A percentile compares a stretch with the other conserved stretches of the same genome.
Evolutionary conservation across 208 protist genomes (phyloP).

Genomic region (Leishmania martiniquensis): DNA sequence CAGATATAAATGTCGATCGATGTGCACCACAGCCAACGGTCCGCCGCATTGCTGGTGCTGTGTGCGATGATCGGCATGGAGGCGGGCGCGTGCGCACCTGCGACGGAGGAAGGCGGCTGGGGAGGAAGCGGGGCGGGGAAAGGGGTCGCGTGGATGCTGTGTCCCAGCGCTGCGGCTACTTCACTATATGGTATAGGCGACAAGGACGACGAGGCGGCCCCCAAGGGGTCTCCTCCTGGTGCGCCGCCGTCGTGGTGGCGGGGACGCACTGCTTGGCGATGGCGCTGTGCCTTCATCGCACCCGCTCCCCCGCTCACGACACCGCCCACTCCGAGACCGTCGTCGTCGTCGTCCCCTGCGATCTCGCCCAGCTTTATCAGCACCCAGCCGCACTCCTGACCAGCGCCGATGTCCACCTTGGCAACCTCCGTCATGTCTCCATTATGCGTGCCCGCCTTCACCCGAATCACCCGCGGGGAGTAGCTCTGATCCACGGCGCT

Average conservation of each 20-base stretch:
- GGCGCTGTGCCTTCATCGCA: not conserved
- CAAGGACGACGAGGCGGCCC: not conserved
- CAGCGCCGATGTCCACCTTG: conserved; percentile 37
- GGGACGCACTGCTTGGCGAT: not conserved
- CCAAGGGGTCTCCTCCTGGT: not conserved
- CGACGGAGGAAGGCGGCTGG: not conserved
- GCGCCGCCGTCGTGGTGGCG: not conserved
- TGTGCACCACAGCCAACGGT: conserved; percentile 70
- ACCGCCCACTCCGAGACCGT: conserved; percentile 6
- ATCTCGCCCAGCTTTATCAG: conserved; percentile 38
- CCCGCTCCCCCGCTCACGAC: not conserved
- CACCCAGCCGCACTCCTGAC: conserved; percentile 65
- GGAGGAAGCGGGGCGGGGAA: too few relatives aligned
- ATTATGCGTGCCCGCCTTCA: conserved; percentile 68
- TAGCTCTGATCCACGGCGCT: conserved; percentile 87
- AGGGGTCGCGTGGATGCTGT: not conserved
- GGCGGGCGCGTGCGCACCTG: not conserved
- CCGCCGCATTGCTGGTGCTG: conserved; percentile 17
- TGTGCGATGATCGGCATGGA: not conserved
- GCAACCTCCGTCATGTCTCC: conserved; percentile 76
- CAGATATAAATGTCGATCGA: conserved; percentile 54
- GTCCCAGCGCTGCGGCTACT: conserved; percentile 10
- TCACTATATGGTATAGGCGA: conserved; percentile 7
- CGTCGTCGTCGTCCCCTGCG: conserved; percentile 10
- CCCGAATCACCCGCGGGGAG: conserved; percentile 68